Percentiles rank a stretch among this genome's conserved stretches.
These are phyloP conservation scores for Dryadomyces quercus-mongolicae DNA, from an alignment of 2,329 filamentous ascomycete genomes.

Conservation along the genomic window DNA sequence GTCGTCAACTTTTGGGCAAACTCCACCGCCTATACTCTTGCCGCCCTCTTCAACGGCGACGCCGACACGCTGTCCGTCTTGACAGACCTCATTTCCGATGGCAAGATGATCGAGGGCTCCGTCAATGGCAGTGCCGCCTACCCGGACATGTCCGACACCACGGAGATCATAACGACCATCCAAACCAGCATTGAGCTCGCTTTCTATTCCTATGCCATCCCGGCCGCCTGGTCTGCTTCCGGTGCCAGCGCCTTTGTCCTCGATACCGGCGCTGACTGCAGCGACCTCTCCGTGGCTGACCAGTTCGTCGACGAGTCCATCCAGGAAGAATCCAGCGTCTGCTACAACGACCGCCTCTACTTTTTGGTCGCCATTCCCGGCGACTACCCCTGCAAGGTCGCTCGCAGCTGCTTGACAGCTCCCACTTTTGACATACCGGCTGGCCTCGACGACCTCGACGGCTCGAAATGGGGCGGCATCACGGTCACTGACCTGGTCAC, in stretches of 20 bases:
- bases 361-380: constrained; percentile 17
- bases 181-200: constrained; percentile 12
- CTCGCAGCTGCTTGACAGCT: no score
- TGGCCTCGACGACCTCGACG: constrained; percentile 17
- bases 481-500: constrained; percentile 16
- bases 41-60: constrained; percentile 15
- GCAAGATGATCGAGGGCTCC: constrained; percentile 16
- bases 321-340: not conserved
- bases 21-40: constrained; percentile 8
- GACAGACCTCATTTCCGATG: constrained; percentile 15
- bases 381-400: constrained; percentile 2
- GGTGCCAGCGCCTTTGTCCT: constrained; percentile 19
- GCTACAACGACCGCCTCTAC: constrained; percentile 18
- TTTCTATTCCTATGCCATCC: constrained; percentile 21
- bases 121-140: no score
- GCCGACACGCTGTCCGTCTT: constrained; percentile 14
- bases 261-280: constrained; percentile 19
- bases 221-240: constrained; percentile 17
- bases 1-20: constrained; percentile 17
- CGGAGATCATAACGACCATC: not conserved
- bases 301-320: constrained; percentile 15
- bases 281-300: constrained; percentile 10
- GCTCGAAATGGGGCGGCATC: constrained; percentile 15
- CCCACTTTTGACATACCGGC: constrained; percentile 17
- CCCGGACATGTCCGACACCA: not conserved